phyloP scores from a whole-genome alignment of 805 yeast genomes.

The Starmerella sp. region DNA sequence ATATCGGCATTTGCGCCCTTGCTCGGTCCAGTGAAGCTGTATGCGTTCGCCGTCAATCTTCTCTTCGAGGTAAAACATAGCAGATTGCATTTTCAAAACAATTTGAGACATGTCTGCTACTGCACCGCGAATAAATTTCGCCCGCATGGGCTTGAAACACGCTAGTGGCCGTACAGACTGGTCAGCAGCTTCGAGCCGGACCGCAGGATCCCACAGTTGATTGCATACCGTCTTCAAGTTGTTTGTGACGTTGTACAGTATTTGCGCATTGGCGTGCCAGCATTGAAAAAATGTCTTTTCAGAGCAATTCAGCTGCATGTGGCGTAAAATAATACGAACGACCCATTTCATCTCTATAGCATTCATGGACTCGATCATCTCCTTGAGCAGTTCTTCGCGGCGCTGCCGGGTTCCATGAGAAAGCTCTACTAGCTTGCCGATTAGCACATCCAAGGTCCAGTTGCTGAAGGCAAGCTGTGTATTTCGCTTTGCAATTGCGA shows the following conservation, averaged over 20 bases:
- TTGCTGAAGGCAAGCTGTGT: conserved; percentile 30
- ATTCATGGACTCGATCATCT: conserved; percentile 44
- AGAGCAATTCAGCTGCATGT: conserved; percentile 39
- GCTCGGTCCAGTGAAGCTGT: conserved; percentile 50
- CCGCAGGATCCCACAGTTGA: conserved; percentile 41
- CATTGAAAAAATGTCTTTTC: conserved; percentile 45
- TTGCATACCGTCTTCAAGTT: conserved; percentile 50
- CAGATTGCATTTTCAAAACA: conserved; percentile 14
- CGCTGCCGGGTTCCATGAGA: conserved; percentile 30
- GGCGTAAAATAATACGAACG: conserved; percentile 50
- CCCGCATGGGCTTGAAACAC: conserved; percentile 69
- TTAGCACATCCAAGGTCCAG: conserved; percentile 41
- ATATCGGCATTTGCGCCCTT: conserved; percentile 2
- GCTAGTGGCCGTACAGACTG: conserved; percentile 36
- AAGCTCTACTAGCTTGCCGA: conserved; percentile 37
- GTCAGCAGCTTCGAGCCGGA: conserved; percentile 35
- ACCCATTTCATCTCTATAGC: conserved; percentile 58
- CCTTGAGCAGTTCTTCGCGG: conserved; percentile 37
- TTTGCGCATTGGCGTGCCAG: conserved; percentile 75
- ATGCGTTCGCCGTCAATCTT: conserved; percentile 90
- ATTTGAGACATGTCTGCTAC: conserved; percentile 43
- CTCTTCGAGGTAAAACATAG: conserved; percentile 61
- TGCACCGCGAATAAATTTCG: conserved; percentile 42
- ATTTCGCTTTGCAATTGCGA: conserved; percentile 42
- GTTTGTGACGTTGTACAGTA: conserved; percentile 52